phyloP scores from a whole-genome alignment of 225 moss, liverwort and hornwort species.

The Lunularia cruciata region DNA sequence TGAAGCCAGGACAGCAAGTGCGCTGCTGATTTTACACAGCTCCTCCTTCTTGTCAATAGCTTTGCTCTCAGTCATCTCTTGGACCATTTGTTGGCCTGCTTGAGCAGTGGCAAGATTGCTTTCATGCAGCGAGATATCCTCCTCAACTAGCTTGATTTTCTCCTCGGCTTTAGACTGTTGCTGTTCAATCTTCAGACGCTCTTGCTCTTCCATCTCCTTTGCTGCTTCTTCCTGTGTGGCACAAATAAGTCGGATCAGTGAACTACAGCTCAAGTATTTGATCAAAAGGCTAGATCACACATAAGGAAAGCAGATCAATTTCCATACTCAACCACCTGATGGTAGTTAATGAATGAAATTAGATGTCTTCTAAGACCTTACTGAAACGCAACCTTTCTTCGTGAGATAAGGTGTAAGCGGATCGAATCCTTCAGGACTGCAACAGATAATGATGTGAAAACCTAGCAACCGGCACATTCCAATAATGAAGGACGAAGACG shows the following conservation, averaged over 20 bases:
- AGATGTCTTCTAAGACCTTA: too few relatives aligned
- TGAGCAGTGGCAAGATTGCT: slow-evolving; percentile 66
- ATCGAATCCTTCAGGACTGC: too few relatives aligned
- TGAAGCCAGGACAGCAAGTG: slow-evolving; percentile 93
- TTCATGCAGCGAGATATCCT: slow-evolving; percentile 56
- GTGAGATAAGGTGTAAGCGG: too few relatives aligned
- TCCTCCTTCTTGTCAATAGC: slow-evolving; percentile 82
- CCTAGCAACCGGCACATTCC: too few relatives aligned
- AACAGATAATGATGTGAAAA: too few relatives aligned
- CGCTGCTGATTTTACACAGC: slow-evolving; percentile 94
- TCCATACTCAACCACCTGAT: too few relatives aligned
- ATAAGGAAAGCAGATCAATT: too few relatives aligned
- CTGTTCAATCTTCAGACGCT: slow-evolving; percentile 51
- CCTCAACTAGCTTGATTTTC: slow-evolving; percentile 40
- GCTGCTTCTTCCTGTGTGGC: slow-evolving; percentile 50
- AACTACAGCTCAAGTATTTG: not conserved
- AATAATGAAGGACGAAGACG: too few relatives aligned
- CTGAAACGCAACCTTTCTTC: too few relatives aligned
- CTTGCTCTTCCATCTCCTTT: slow-evolving; percentile 44
- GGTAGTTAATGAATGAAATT: too few relatives aligned
- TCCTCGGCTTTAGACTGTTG: slow-evolving; percentile 46
- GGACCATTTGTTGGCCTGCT: slow-evolving; percentile 73
- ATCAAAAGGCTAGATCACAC: not conserved
- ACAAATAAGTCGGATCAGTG: not conserved
- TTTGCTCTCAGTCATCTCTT: slow-evolving; percentile 68